A percentile compares a stretch with the other conserved stretches of the same genome.
phyloP scores from a whole-genome alignment of 495 filamentous ascomycete species.

The Aspergillus indologenus region DNA sequence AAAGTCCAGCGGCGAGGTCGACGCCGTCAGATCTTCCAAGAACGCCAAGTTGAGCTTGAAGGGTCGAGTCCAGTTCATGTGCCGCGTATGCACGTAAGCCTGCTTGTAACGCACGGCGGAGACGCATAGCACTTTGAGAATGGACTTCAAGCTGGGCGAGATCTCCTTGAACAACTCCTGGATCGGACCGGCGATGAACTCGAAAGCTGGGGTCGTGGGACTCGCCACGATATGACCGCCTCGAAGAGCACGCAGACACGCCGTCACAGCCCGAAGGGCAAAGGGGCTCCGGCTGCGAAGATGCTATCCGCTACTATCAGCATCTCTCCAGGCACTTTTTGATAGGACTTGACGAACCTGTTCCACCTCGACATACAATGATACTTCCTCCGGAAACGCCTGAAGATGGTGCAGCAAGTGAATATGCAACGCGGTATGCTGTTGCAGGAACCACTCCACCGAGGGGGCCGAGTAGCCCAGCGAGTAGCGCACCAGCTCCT shows the following conservation, averaged over 20 bases:
- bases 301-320: slow-evolving; percentile 21
- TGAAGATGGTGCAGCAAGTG: slow-evolving; percentile 36
- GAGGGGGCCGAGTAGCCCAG: slow-evolving; percentile 32
- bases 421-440: slow-evolving; percentile 39
- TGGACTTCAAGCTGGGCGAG: slow-evolving; percentile 27
- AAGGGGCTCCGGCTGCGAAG: slow-evolving; percentile 39
- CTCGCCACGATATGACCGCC: slow-evolving; percentile 14
- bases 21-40: slow-evolving; percentile 31
- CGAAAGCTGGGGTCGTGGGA: slow-evolving; percentile 25
- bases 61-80: slow-evolving; percentile 35
- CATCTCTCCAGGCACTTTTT: background rate
- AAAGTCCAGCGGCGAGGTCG: slow-evolving; percentile 32
- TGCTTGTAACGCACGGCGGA: slow-evolving; percentile 34
- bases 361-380: slow-evolving; percentile 35
- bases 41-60: slow-evolving; percentile 35
- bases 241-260: slow-evolving; percentile 27
- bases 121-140: slow-evolving; percentile 38
- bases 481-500: slow-evolving; percentile 40
- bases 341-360: slow-evolving; percentile 22
- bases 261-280: slow-evolving; percentile 35
- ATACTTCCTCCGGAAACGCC: slow-evolving; percentile 34
- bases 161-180: slow-evolving; percentile 36
- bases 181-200: slow-evolving; percentile 40
- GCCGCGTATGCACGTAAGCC: slow-evolving; percentile 32
- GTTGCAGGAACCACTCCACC: slow-evolving; percentile 43